phyloP scores from a whole-genome alignment of 768 basidiomycete species.

The Leccinum disarticulatum region DNA sequence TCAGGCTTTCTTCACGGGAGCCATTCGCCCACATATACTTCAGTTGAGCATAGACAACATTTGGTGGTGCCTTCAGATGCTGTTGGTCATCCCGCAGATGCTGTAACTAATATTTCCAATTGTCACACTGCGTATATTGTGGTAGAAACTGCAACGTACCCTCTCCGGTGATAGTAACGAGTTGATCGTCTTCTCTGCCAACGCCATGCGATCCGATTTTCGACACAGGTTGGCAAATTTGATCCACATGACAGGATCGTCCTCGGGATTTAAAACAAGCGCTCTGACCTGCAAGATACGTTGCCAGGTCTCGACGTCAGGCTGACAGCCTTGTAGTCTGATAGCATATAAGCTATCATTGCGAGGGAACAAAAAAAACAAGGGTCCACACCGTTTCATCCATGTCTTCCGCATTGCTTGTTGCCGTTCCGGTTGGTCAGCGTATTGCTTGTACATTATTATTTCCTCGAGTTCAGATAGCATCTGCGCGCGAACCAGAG shows the following conservation, averaged over 20 bases:
- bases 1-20: slow-evolving; percentile 73
- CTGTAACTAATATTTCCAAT: slow-evolving; percentile 34
- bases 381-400: slow-evolving; percentile 78
- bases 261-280: slow-evolving; percentile 87
- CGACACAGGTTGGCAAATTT: slow-evolving; percentile 98
- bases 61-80: slow-evolving; percentile 78
- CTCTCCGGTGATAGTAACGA: slow-evolving; percentile 79
- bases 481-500: slow-evolving; percentile 98
- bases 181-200: slow-evolving; percentile 96
- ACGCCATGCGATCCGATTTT: slow-evolving; percentile 88
- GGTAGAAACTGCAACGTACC: slow-evolving; percentile 35
- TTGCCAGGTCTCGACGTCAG: slow-evolving; percentile 99
- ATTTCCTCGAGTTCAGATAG: slow-evolving; percentile 97
- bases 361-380: neutral
- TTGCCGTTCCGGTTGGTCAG: slow-evolving; percentile 93
- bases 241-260: slow-evolving; percentile 98
- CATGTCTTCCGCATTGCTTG: slow-evolving; percentile 89
- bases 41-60: slow-evolving; percentile 94
- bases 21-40: slow-evolving; percentile 96
- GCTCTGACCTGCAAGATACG: slow-evolving; percentile 94
- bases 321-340: slow-evolving; percentile 93
- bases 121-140: neutral
- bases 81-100: slow-evolving; percentile 52
- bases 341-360: slow-evolving; percentile 1
- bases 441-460: slow-evolving; percentile 90